Base-by-base conservation (phyloP, 371 early-diverging fungal species). In the Dentiscutata heterogama region DNA sequence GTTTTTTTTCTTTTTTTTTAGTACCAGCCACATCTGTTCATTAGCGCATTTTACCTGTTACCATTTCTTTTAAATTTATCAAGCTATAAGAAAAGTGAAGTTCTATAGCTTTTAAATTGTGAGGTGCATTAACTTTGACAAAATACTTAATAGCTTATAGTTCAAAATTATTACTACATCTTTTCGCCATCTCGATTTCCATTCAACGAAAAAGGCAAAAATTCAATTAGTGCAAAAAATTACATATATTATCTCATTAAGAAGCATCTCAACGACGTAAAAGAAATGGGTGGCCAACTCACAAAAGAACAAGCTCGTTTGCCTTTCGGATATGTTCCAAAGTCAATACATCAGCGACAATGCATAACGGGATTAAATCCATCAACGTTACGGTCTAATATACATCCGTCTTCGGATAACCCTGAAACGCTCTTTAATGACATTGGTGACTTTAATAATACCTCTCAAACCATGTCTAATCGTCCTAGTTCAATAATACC, bases 291-390 rank as follows among this genome's bases (percentile, higher is more conserved):
- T 16, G 78, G 61, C 22, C 82, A 82, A 82, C 25, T 82, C 10
- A 82, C 77, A 39, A 82, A 82, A 76, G 82, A 82, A 67, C 82
- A 82, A 72, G 82, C 68, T 31, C 68, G 31, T 20, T 42, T 82
- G 27, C 78, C 75, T 67, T 77, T 82, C 39, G 82, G 78, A 31
- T 82, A 77, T 27, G 75, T 56, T 6, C 51, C 76, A 3, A 60
- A 25, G 4, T 50, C 64, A 56, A 5, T 29, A 27, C 8, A 64
- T 2, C 18, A 56, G 31, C 29, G 46, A 27, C 60, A 53, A 61
- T 22, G 42, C n/a, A 51, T 53, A 54, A n/a, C 63, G 16, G 53
- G 63, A 22, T 25, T 63, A 46, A 60, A 16, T 20, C 63, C 56
- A 27, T 77, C 78, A 77, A 77, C 70, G 31, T 67, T 68, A 80